Base-by-base conservation (phyloP, 768 basidiomycete species). In the Russula virescens region DNA sequence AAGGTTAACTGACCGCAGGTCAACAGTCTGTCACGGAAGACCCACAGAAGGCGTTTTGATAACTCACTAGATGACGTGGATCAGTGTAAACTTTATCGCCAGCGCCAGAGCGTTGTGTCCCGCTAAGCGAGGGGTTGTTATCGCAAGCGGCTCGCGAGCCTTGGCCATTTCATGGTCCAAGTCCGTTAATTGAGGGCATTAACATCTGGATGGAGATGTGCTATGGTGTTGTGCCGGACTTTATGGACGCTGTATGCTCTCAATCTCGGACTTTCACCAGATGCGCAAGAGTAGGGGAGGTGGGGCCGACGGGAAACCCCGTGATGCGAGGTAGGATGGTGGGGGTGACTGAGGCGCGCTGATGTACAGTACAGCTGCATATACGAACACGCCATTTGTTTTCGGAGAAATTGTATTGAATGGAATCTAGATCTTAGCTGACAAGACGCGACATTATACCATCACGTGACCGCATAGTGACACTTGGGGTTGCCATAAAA, bases 401-500 rank as follows among this genome's bases (percentile, higher is more conserved):
- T 31, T n/a, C n/a, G n/a, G n/a, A n/a, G n/a, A n/a, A n/a, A n/a
- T n/a, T n/a, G 40, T 9, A 40, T 40, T 18, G 42, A 43, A 43
- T 43, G 3, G 18, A 43, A 18, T 43, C 42, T 43, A 43, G 42
- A 43, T 43, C 16, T 43, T 18, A 43, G 18, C 16, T 13, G 18
- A 43, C 8, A n/a, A 19, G 42, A 43, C 26, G 46, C 26, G 52
- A 47, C 43, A 34, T 19, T 26, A 8, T 5, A 5, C 28, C 9
- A 6, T 54, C 66, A 67, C 63, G 65, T 66, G 65, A 66, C 38
- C 48, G 23, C 28, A 55, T 49, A 13, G 55, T 26, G 54, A 64
- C n/a, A n/a, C 58, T 42, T 66, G 65, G 65, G 65, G 65, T 65
- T 65, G 31, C 56, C 56, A 23, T 54, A 57, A 65, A 62, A 28